Evolutionary conservation across 768 basidiomycete genomes (phyloP), one percentile per base, ranked within the genome.

Genomic region (Tremella yokohamensis): DNA sequence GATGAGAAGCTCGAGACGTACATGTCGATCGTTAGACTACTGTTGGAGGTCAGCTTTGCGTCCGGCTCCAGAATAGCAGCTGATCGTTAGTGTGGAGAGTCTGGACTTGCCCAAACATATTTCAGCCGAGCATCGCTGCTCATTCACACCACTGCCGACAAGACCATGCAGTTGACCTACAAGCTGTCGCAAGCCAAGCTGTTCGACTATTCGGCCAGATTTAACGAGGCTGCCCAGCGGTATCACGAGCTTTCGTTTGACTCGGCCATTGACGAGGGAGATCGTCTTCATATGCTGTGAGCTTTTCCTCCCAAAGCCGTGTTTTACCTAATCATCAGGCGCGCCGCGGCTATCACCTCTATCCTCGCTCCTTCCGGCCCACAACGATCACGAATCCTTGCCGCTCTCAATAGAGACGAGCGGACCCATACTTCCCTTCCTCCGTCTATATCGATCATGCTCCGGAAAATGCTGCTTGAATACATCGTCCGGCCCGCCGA

Each of bases 381-480:
- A 8, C 91, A 91, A 74, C 87, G 96, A 38, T 96, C 93, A 40
- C 86, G 96, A 29, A 82, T 96, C 13, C 83, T 99, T 55, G 90
- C 92, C 8, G 87, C 94, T 24, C 82, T 99, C 49, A 93, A 90
- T 73, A 84, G 96, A 49, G 96, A 99, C 73, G 96, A 98, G 72
- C 86, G 96, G 39, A 86, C 90, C 0, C 57, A 59, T 15, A 60
- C 68, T 12, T 57, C 68, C n/a, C 66, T 76, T 11, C 58, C 68
- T 2, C 38, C 69, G 3, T 44, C 52, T 19, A 47, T 72, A 2
- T 51, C 61, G 2, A 66, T 60, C 70, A 92, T 99, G 74, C 84
- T 99, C 22, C 86, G 88, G 38, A 97, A 97, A 75, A 98, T 98
- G 94, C 92, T 96, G 78, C 85, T 98, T 62, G 96, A 98, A 73